Percentiles rank a stretch among this genome's conserved stretches.
Evolutionary conservation across 805 yeast species (phyloP).

Genomic region (Wickerhamiella hasegawae): DNA sequence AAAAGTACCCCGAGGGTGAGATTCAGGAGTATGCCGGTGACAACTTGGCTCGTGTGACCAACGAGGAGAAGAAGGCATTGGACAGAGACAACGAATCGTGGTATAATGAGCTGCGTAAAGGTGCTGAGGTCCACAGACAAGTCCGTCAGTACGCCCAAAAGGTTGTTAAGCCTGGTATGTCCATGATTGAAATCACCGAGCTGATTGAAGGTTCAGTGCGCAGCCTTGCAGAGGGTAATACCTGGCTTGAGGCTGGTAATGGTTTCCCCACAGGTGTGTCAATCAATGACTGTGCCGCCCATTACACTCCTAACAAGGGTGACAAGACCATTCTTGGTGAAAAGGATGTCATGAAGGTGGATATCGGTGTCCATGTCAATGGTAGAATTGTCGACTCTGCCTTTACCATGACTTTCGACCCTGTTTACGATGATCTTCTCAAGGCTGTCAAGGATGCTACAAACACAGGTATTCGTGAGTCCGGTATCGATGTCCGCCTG

Average conservation of each 20-base stretch:
- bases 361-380: slow-evolving; percentile 90
- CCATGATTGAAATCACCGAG: slow-evolving; percentile 79
- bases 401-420: slow-evolving; percentile 74
- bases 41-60: slow-evolving; percentile 46
- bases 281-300: slow-evolving; percentile 89
- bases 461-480: slow-evolving; percentile 77
- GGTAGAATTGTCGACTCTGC: slow-evolving; percentile 93
- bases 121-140: slow-evolving; percentile 89
- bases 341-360: slow-evolving; percentile 93
- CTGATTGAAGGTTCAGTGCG: slow-evolving; percentile 75
- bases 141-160: slow-evolving; percentile 69
- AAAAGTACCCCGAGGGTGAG: slow-evolving; percentile 20
- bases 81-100: slow-evolving; percentile 38
- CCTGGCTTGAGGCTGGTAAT: slow-evolving; percentile 54
- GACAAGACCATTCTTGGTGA: slow-evolving; percentile 66
- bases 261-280: slow-evolving; percentile 99
- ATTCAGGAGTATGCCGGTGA: slow-evolving; percentile 4
- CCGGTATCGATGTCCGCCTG: slow-evolving; percentile 90
- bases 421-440: slow-evolving; percentile 51
- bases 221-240: slow-evolving; percentile 46
- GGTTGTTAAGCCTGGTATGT: slow-evolving; percentile 76
- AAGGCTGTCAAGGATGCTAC: slow-evolving; percentile 88
- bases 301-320: slow-evolving; percentile 92
- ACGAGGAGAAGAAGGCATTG: slow-evolving; percentile 69
- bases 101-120: slow-evolving; percentile 86